These are phyloP conservation scores for Salvia sclarea DNA, from an alignment of 305 asterid species.

Conservation along the genomic window DNA sequence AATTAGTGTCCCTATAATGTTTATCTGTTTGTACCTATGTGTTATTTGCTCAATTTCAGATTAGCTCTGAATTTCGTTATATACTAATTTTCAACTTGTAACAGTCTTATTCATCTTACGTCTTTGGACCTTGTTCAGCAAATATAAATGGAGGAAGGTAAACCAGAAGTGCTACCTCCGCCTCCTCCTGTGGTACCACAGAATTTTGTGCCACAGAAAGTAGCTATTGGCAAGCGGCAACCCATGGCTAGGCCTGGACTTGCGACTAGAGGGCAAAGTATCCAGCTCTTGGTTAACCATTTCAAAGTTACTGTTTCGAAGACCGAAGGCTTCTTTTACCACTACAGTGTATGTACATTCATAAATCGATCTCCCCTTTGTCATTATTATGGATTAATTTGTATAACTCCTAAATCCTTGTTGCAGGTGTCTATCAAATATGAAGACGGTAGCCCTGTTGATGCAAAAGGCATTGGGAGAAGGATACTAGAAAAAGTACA, in stretches of 20 bases:
- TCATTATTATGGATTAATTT: neutral
- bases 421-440: constrained; percentile 58
- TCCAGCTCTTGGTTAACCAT: constrained; percentile 55
- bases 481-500: constrained; percentile 53
- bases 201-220: constrained; percentile 36
- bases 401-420: neutral
- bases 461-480: constrained; percentile 69
- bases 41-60: neutral
- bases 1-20: neutral
- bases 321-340: constrained; percentile 53
- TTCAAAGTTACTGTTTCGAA: constrained; percentile 47
- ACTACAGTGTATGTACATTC: constrained; percentile 52
- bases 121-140: neutral
- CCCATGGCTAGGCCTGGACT: constrained; percentile 52
- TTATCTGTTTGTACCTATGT: neutral
- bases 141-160: neutral
- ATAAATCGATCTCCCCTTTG: neutral
- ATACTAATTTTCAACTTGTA: neutral
- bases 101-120: neutral
- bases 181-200: constrained; percentile 48
- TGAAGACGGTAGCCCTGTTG: constrained; percentile 64
- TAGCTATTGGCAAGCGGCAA: constrained; percentile 13
- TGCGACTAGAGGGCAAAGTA: constrained; percentile 43
- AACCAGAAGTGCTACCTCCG: constrained; percentile 34
- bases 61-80: neutral